Base-by-base conservation (phyloP, 2,329 filamentous ascomycete species). In the Colletotrichum lini region DNA sequence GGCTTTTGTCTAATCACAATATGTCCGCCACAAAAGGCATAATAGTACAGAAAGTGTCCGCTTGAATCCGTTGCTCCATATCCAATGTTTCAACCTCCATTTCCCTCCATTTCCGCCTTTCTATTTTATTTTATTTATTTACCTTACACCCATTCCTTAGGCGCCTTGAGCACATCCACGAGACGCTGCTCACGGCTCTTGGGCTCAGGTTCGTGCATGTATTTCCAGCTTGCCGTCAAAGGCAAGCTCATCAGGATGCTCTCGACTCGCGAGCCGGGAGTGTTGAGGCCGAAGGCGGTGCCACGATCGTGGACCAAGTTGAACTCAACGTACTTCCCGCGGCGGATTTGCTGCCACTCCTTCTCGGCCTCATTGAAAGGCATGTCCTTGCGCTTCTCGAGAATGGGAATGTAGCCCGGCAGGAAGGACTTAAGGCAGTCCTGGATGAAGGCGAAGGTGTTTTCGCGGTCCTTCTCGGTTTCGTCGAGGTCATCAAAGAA, bases 401-500 rank as follows among this genome's bases (percentile, higher is more conserved):
- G 87, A 75, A 99, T 98, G 38, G 96, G 96, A 1, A 98, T 77
- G 79, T 98, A 99, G 0, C 92, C 93, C 1, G 96, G 96, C 68
- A 98, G 81, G 86, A 99, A 99, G 12, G 95, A 92, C 72, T 91
- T 90, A 67, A 98, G 86, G 77, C 93, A 94, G 78, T 95, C 94
- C 79, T 95, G 93, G 65, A 95, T 90, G 76, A 98, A 98, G 18
- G 93, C 90, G 80, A 99, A 98, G 0, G 95, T 89, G 75, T 95
- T 94, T 80, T 98, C 95, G 76, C 94, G 92, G 78, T 96, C 94
- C 72, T 95, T 94, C 77, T 96, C 93, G 1, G 90, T 89, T 77
- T 93, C 93, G 80, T 99, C 96, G 16, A 99, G 87, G 80, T 99
- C 96, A 82, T 99, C 96, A 79, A 99, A 99, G 89, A 99, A 99